Conservation (phyloP, 179 eudicot genomes). For the Patellifolia procumbens region DNA sequence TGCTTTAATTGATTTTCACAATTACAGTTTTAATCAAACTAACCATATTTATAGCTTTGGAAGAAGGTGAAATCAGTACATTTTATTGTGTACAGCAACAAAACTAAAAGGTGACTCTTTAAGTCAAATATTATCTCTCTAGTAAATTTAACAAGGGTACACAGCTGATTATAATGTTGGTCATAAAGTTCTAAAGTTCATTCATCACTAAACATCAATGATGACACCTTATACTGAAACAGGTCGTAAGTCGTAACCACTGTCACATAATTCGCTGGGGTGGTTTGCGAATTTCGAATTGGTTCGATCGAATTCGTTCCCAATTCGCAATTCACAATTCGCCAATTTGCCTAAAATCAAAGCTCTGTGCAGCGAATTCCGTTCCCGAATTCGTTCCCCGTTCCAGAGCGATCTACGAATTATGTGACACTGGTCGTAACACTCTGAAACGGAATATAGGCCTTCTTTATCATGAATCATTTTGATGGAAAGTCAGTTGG, state of each 20-base stretch:
- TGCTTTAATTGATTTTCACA: not conserved
- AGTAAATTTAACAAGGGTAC: not conserved
- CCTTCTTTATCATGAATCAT: not conserved
- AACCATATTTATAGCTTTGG: not conserved
- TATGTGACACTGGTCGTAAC: no score
- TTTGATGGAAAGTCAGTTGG: not conserved
- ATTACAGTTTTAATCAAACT: not conserved
- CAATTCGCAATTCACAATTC: no score
- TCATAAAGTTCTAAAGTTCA: not conserved
- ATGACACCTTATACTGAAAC: not conserved
- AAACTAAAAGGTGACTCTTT: not conserved
- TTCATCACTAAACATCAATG: not conserved
- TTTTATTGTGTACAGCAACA: constrained; percentile 2
- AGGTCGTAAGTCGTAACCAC: not conserved
- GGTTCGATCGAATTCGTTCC: no score
- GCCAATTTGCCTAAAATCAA: no score
- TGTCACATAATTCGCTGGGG: no score
- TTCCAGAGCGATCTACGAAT: no score
- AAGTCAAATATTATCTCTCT: not conserved
- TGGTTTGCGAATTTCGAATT: no score
- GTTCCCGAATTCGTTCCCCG: no score
- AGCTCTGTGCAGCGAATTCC: no score
- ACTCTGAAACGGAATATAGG: not conserved
- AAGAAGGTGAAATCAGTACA: constrained; percentile 2
- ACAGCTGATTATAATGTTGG: not conserved